Evolutionary conservation across 345 rosid genomes (phyloP), one percentile per base, ranked within the genome.

Genomic region (Citrus australasica): DNA sequence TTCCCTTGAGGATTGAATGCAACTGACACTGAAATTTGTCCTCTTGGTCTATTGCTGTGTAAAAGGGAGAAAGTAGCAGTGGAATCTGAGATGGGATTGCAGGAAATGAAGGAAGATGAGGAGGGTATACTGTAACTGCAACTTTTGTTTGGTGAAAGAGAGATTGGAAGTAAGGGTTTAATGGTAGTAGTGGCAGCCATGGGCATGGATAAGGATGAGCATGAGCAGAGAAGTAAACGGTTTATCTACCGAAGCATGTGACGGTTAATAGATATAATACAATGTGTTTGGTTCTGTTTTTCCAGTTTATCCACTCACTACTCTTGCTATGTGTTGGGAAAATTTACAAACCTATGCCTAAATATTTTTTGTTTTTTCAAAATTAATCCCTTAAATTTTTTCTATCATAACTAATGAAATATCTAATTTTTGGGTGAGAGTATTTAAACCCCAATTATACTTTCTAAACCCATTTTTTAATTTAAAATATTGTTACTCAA

Each of bases 1-100:
- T 89, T 92, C n/a, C 98, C 92, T 0, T 97, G 89, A 55, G 97
- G 98, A 67, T 95, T 86, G 92, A 93, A 93, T 13, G 98, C 83
- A 32, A 93, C 94, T 1, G 94, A 88, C 79, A 82, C 87, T 6
- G 91, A 51, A 76, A 90, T 78, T 24, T 75, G 82, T 58, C 82
- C 67, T 72, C 72, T 75, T 48, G 27, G 86, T 76, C 79, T 76
- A 25, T 5, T 62, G 32, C 75, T 37, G 59, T n/a, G 42, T 2
- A 73, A 38, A 61, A 42, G 17, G 25, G 77, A 40, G 19, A 60
- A 67, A 74, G 62, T 19, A 22, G 75, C 7, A 66, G 22, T 0
- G 24, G 87, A 78, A 65, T 48, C 71, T 7, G 84, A 82, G 65
- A 79, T 51, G 84, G 89, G 84, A 77, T 76, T 85, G 76, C 75